phyloP scores from a whole-genome alignment of 257 asterid species.

The Solanum peruvianum region DNA sequence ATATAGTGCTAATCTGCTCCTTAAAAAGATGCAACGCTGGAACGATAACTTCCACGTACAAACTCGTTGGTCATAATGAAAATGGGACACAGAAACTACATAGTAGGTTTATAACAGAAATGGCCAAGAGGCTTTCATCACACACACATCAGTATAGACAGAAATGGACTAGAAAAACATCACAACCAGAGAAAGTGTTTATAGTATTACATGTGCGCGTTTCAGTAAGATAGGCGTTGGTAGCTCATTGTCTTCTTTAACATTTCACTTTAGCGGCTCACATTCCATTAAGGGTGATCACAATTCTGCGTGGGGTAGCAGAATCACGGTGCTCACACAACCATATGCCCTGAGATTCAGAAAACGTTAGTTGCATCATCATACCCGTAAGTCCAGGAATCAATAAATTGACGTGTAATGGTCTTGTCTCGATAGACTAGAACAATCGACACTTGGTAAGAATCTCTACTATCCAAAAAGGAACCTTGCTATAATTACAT shows the following conservation, averaged over 20 bases:
- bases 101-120: background rate
- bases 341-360: constrained; percentile 79
- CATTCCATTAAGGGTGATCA: constrained; percentile 82
- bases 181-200: background rate
- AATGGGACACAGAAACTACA: background rate
- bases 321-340: constrained; percentile 94
- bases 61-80: background rate
- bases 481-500: background rate
- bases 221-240: background rate
- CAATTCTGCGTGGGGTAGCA: constrained; percentile 71
- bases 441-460: background rate
- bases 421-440: background rate
- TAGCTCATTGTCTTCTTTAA: background rate
- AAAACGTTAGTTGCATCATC: background rate
- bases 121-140: background rate
- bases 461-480: background rate
- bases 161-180: background rate
- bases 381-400: background rate
- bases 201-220: background rate
- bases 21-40: background rate
- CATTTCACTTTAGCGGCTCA: constrained; percentile 5
- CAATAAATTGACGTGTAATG: background rate
- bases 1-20: background rate
- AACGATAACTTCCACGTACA: background rate
- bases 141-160: background rate